A percentile compares a stretch with the other conserved stretches of the same genome.
Conservation (phyloP, 768 basidiomycete genomes). For the Cystofilobasidium capitatum region DNA sequence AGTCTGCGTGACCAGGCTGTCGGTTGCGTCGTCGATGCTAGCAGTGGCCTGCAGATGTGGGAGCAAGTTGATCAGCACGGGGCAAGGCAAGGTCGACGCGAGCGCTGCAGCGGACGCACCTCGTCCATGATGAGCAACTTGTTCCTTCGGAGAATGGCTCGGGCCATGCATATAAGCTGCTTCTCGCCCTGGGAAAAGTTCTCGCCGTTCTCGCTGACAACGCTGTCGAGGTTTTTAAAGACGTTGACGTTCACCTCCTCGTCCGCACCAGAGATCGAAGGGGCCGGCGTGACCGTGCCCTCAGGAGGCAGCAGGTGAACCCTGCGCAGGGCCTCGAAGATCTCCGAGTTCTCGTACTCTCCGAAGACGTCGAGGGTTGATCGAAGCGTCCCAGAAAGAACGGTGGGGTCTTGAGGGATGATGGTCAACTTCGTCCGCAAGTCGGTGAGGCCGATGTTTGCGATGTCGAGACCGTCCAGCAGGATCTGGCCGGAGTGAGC, state of each 20-base stretch:
- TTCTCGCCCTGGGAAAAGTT: slow-evolving; percentile 71
- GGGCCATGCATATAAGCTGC: slow-evolving; percentile 75
- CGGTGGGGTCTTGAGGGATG: slow-evolving; percentile 73
- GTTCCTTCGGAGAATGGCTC: slow-evolving; percentile 65
- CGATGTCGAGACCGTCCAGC: slow-evolving; percentile 70
- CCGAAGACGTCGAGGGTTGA: slow-evolving; percentile 76
- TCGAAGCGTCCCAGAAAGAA: slow-evolving; percentile 65
- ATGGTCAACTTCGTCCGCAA: slow-evolving; percentile 55
- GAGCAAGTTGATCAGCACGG: slow-evolving; percentile 38
- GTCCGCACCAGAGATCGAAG: slow-evolving; percentile 29
- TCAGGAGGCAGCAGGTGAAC: slow-evolving; percentile 37
- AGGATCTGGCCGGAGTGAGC: slow-evolving; percentile 63
- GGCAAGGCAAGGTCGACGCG: slow-evolving; percentile 33
- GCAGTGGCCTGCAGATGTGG: slow-evolving; percentile 61
- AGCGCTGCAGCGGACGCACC: slow-evolving; percentile 32
- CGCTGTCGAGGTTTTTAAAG: slow-evolving; percentile 63
- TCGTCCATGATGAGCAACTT: slow-evolving; percentile 79
- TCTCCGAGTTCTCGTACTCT: slow-evolving; percentile 73
- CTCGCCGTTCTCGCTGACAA: slow-evolving; percentile 73
- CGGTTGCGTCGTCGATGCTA: slow-evolving; percentile 30
- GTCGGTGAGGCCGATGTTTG: slow-evolving; percentile 69
- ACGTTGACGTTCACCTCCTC: slow-evolving; percentile 53
- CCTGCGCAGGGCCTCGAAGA: slow-evolving; percentile 42
- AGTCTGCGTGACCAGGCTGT: slow-evolving; percentile 30
- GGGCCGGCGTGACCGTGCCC: slow-evolving; percentile 20